A percentile compares a stretch with the other conserved stretches of the same genome.
Evolutionary conservation across 2,329 filamentous ascomycete species (phyloP).

Genomic region (Penicillium crustosum): DNA sequence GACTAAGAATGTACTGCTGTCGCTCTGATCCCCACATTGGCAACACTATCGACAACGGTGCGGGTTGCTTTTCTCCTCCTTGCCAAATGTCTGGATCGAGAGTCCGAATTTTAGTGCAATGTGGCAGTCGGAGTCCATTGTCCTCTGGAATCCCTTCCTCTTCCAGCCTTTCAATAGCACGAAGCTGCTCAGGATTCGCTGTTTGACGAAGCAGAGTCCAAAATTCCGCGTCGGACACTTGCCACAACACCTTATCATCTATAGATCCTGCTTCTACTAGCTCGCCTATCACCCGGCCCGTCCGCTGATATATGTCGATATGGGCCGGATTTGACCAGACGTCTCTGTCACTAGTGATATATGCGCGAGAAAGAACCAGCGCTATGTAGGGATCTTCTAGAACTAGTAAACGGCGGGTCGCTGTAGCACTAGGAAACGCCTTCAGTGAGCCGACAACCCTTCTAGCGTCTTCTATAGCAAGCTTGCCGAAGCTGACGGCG

Average conservation of each 20-base stretch:
- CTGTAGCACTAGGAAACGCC: slow-evolving; percentile 30
- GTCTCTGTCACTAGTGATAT: slow-evolving; percentile 36
- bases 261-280: slow-evolving; percentile 24
- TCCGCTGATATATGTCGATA: slow-evolving; percentile 36
- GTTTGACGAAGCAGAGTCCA: slow-evolving; percentile 33
- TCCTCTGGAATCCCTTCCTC: slow-evolving; percentile 17
- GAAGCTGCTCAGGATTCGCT: slow-evolving; percentile 16
- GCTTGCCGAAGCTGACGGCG: slow-evolving; percentile 33
- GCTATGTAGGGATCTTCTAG: slow-evolving; percentile 32
- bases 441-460: slow-evolving; percentile 28
- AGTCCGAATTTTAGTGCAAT: slow-evolving; percentile 33
- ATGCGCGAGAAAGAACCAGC: slow-evolving; percentile 34
- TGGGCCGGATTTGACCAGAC: slow-evolving; percentile 43
- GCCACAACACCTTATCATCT: slow-evolving; percentile 36
- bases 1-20: slow-evolving; percentile 20
- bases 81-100: slow-evolving; percentile 35
- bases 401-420: slow-evolving; percentile 33
- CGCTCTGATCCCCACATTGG: slow-evolving; percentile 21
- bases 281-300: slow-evolving; percentile 37
- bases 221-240: slow-evolving; percentile 37
- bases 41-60: slow-evolving; percentile 17
- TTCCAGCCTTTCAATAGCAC: slow-evolving; percentile 13
- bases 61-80: slow-evolving; percentile 1
- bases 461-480: slow-evolving; percentile 32
- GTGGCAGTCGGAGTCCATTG: slow-evolving; percentile 27